These are phyloP conservation scores for Meira nashicola DNA, from an alignment of 1,284 basidiomycete genomes.

Conservation along the genomic window DNA sequence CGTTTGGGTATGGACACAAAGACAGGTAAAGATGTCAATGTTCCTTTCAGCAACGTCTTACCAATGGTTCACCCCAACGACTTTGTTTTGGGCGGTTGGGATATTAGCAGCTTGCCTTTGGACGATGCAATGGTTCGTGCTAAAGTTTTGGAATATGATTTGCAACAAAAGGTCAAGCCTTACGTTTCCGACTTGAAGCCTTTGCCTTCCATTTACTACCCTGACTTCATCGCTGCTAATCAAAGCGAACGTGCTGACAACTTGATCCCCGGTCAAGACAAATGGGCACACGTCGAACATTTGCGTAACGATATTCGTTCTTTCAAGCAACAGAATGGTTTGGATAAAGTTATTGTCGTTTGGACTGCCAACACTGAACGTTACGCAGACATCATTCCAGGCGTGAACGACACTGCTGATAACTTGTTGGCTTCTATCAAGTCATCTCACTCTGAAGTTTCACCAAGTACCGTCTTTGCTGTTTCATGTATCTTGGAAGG, in stretches of 20 bases:
- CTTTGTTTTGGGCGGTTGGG: slow-evolving; percentile 94
- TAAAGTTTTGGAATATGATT: slow-evolving; percentile 90
- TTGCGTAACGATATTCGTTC: slow-evolving; percentile 86
- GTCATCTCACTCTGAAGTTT: slow-evolving; percentile 80
- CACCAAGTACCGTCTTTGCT: slow-evolving; percentile 91
- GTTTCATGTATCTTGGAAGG: slow-evolving; percentile 93
- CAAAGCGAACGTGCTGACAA: slow-evolving; percentile 95
- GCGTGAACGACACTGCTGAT: slow-evolving; percentile 91
- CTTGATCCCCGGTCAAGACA: slow-evolving; percentile 75
- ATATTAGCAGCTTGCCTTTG: slow-evolving; percentile 79
- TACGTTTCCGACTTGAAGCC: slow-evolving; percentile 78
- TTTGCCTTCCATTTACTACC: slow-evolving; percentile 81
- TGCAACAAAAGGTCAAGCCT: slow-evolving; percentile 89
- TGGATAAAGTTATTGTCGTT: slow-evolving; percentile 80
- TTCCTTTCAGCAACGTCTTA: slow-evolving; percentile 86
- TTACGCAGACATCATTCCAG: slow-evolving; percentile 87
- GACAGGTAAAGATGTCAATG: slow-evolving; percentile 84
- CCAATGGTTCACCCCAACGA: slow-evolving; percentile 99
- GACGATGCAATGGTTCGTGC: slow-evolving; percentile 91
- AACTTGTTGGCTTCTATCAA: slow-evolving; percentile 79
- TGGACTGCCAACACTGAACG: slow-evolving; percentile 99
- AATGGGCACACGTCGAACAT: slow-evolving; percentile 84
- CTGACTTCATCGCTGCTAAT: slow-evolving; percentile 78
- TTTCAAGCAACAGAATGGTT: slow-evolving; percentile 77
- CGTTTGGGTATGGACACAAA: slow-evolving; percentile 77